Evolutionary conservation across 208 protist species (phyloP).

Genomic region (Leishmania tarentolae): DNA sequence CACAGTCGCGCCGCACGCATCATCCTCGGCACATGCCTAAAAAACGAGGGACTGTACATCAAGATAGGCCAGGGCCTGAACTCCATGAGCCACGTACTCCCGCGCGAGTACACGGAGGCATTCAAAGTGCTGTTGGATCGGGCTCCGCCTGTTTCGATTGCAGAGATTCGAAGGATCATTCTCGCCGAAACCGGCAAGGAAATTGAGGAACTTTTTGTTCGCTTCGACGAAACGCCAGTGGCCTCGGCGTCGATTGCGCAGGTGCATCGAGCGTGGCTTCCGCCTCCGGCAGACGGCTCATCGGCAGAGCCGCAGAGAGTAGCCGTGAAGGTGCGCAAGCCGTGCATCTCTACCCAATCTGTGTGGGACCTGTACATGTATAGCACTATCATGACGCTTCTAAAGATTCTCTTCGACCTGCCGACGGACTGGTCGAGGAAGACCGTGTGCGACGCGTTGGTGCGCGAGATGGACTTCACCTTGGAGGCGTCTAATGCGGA

Average conservation of each 20-base stretch:
- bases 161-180: constrained; percentile 54
- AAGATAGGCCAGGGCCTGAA: constrained; percentile 89
- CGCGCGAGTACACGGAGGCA: constrained; percentile 75
- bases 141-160: constrained; percentile 56
- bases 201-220: constrained; percentile 79
- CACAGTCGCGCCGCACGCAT: constrained; percentile 49
- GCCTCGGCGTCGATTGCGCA: constrained; percentile 96
- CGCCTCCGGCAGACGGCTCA: constrained; percentile 19
- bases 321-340: constrained; percentile 96
- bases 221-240: constrained; percentile 90
- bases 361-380: constrained; percentile 85
- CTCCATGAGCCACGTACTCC: constrained; percentile 88
- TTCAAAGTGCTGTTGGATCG: constrained; percentile 78
- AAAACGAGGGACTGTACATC: constrained; percentile 90
- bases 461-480: constrained; percentile 83
- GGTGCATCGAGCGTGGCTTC: constrained; percentile 82
- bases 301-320: constrained; percentile 47
- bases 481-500: constrained; percentile 77
- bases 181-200: constrained; percentile 57
- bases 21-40: constrained; percentile 64
- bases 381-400: constrained; percentile 53
- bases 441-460: constrained; percentile 73
- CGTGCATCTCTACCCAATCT: constrained; percentile 75
- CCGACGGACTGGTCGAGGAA: constrained; percentile 72
- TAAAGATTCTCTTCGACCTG: constrained; percentile 76